phyloP scores from a whole-genome alignment of 345 rosid genomes.

The Murraya koenigii region DNA sequence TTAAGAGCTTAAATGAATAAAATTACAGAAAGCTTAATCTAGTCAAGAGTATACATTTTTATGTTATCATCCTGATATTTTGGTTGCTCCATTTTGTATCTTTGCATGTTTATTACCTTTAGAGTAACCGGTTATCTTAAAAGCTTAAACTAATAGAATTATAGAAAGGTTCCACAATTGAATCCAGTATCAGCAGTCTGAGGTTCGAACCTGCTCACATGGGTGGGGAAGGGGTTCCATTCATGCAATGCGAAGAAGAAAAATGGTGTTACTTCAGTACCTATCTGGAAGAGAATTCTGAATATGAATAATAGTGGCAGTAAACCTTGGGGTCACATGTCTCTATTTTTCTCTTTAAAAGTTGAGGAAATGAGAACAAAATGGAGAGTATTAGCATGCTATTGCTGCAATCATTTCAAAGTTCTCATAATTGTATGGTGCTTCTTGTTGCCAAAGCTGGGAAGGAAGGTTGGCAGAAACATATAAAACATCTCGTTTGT shows the following conservation, averaged over 20 bases:
- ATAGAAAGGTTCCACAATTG: not conserved
- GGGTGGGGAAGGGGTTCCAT: not conserved
- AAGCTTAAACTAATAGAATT: not conserved
- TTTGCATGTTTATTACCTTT: not conserved
- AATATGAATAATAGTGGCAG: not conserved
- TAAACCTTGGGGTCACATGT: not conserved
- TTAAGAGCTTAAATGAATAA: not conserved
- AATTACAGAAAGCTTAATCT: not conserved
- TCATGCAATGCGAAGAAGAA: not conserved
- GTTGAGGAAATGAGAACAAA: not conserved
- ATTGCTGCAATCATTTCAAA: not conserved
- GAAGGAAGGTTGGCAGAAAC: not conserved
- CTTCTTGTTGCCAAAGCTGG: not conserved
- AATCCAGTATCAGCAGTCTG: not conserved
- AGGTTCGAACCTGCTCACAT: not conserved
- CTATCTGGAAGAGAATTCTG: not conserved
- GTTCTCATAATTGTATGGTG: not conserved
- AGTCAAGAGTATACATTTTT: conserved; percentile 18
- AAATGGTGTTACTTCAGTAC: not conserved
- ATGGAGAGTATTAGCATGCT: not conserved
- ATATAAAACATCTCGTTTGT: not conserved
- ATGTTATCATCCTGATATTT: not conserved
- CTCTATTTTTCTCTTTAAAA: not conserved
- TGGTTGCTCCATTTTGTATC: not conserved
- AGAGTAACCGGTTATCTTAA: not conserved